These are phyloP conservation scores for Pulveroboletus ravenelii DNA, from an alignment of 768 basidiomycete genomes.

Conservation along the genomic window DNA sequence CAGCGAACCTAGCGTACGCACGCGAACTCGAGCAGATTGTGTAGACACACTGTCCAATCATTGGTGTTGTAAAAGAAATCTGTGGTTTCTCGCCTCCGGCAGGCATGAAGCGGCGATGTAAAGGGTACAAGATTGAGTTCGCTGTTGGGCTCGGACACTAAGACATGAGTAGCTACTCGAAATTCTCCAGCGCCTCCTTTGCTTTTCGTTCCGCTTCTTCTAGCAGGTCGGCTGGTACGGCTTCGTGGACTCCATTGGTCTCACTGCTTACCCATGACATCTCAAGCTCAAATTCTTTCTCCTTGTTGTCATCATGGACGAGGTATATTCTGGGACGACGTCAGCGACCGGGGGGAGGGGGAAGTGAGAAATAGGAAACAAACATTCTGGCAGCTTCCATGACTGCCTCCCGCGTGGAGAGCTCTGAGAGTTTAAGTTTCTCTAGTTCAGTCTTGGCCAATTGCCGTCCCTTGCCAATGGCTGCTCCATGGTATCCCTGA, in stretches of 20 bases:
- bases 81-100: not conserved
- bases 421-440: slow-evolving; percentile 82
- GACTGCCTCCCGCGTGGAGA: slow-evolving; percentile 82
- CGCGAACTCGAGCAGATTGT: slow-evolving; percentile 90
- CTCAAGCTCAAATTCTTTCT: slow-evolving; percentile 97
- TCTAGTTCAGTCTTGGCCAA: slow-evolving; percentile 98
- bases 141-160: slow-evolving; percentile 17
- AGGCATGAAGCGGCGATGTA: not conserved
- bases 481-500: slow-evolving; percentile 92
- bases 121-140: slow-evolving; percentile 9
- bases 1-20: slow-evolving; percentile 73
- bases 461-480: slow-evolving; percentile 98
- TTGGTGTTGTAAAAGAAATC: not conserved
- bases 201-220: slow-evolving; percentile 85
- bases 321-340: slow-evolving; percentile 73
- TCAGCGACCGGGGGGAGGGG: slow-evolving; percentile 2
- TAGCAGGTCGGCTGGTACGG: slow-evolving; percentile 80
- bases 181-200: slow-evolving; percentile 75
- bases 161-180: slow-evolving; percentile 37
- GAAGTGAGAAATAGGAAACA: slow-evolving; percentile 26
- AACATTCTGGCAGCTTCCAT: slow-evolving; percentile 94
- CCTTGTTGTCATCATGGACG: slow-evolving; percentile 96
- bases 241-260: slow-evolving; percentile 70
- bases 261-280: slow-evolving; percentile 94
- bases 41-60: slow-evolving; percentile 33